These are phyloP conservation scores for Yamadazyma membranifaciens DNA, from an alignment of 1,139 yeast genomes.

Conservation along the genomic window DNA sequence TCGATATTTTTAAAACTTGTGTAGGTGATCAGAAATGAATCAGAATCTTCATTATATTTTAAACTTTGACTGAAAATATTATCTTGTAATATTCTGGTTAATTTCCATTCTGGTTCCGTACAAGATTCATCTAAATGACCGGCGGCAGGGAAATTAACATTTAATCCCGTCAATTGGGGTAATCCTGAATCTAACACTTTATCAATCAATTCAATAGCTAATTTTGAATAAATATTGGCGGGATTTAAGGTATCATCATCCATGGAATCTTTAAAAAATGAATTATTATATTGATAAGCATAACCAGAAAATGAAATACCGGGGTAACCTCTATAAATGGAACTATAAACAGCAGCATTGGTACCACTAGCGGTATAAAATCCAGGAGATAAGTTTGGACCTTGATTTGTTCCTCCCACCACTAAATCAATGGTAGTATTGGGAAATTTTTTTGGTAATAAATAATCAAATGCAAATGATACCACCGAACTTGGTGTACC, in stretches of 20 bases:
- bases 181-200: constrained; percentile 34
- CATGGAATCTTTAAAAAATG: constrained; percentile 40
- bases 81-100: constrained; percentile 40
- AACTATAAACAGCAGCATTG: constrained; percentile 41
- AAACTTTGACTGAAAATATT: constrained; percentile 29
- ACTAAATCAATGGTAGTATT: constrained; percentile 39
- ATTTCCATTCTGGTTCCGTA: constrained; percentile 35
- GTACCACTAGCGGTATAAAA: constrained; percentile 43
- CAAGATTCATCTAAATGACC: constrained; percentile 36
- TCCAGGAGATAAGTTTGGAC: constrained; percentile 38
- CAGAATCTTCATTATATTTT: constrained; percentile 21
- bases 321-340: constrained; percentile 43
- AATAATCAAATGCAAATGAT: constrained; percentile 39
- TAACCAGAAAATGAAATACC: constrained; percentile 29
- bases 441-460: constrained; percentile 32
- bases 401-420: constrained; percentile 48
- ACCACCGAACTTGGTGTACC: constrained; percentile 46
- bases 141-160: constrained; percentile 48
- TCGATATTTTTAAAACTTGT: constrained; percentile 10
- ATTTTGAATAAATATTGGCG: constrained; percentile 41
- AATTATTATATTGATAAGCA: constrained; percentile 37
- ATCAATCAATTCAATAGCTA: constrained; percentile 38
- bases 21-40: constrained; percentile 10
- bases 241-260: constrained; percentile 28
- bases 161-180: constrained; percentile 46